A percentile compares a stretch with the other conserved stretches of the same genome.
These are phyloP conservation scores for Apiospora koreana DNA, from an alignment of 2,329 filamentous ascomycete genomes.

Conservation along the genomic window DNA sequence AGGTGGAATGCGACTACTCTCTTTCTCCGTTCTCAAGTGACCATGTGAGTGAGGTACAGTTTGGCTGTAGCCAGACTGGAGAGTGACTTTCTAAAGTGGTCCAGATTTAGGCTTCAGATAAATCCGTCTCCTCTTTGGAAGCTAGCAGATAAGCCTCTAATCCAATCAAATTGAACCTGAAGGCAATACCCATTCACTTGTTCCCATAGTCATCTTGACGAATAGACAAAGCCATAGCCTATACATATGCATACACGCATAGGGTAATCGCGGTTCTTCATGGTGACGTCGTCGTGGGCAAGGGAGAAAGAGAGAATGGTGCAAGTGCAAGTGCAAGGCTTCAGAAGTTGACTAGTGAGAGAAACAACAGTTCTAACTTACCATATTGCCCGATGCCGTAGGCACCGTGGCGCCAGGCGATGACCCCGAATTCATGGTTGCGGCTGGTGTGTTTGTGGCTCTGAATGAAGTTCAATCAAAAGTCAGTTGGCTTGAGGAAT, in stretches of 20 bases:
- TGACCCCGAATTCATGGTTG: constrained; percentile 22
- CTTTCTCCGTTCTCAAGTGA: neutral
- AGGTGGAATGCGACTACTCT: neutral
- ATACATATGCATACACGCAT: neutral
- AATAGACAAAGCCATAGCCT: neutral
- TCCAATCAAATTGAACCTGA: neutral
- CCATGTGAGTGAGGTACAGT: neutral
- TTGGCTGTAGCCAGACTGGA: neutral
- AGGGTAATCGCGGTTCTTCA: neutral
- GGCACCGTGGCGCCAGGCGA: constrained; percentile 34
- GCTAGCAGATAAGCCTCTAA: neutral
- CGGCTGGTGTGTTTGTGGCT: neutral
- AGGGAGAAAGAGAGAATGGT: neutral
- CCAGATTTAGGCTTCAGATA: neutral
- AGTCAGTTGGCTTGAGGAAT: neutral
- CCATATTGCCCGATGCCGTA: constrained; percentile 31
- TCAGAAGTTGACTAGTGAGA: neutral
- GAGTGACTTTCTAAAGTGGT: neutral
- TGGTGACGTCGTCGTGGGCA: neutral
- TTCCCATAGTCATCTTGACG: neutral
- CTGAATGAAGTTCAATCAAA: neutral
- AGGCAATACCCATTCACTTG: neutral
- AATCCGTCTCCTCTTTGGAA: neutral
- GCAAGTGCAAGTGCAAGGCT: neutral
- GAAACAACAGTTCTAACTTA: constrained; percentile 20